Percentiles rank a stretch among this genome's conserved stretches.
Evolutionary conservation across 2,329 filamentous ascomycete genomes (phyloP).

Genomic region (Graphium sp.): DNA sequence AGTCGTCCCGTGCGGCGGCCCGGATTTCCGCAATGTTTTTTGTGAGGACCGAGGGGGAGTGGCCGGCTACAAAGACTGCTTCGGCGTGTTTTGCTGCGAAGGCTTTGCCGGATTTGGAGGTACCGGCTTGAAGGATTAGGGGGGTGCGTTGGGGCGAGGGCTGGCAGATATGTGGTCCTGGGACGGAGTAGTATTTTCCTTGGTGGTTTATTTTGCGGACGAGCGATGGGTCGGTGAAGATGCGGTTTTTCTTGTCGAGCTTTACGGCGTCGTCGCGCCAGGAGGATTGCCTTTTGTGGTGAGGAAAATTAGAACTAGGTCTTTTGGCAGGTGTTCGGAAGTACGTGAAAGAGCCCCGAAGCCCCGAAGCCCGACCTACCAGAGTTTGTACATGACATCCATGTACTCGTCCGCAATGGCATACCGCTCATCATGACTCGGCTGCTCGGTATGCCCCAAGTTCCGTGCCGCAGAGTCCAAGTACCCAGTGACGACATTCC

Average conservation of each 20-base stretch:
- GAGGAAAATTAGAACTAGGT: not conserved
- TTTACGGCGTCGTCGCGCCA: slow-evolving; percentile 46
- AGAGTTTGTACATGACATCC: slow-evolving; percentile 41
- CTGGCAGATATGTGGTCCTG: slow-evolving; percentile 42
- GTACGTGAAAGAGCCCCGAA: not conserved
- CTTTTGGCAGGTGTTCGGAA: not conserved
- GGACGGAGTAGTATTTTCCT: slow-evolving; percentile 41
- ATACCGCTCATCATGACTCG: slow-evolving; percentile 33
- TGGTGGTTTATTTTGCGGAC: slow-evolving; percentile 46
- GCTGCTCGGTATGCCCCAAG: slow-evolving; percentile 37
- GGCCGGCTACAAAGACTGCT: slow-evolving; percentile 44
- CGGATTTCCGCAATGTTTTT: slow-evolving; percentile 41
- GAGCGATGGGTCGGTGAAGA: slow-evolving; percentile 24
- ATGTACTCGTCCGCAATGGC: slow-evolving; percentile 42
- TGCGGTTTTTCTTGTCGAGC: slow-evolving; percentile 29
- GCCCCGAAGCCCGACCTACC: slow-evolving; percentile 20
- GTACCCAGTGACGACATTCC: slow-evolving; percentile 48
- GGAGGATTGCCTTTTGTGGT: slow-evolving; percentile 19
- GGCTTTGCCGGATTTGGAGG: slow-evolving; percentile 37
- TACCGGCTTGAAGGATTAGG: slow-evolving; percentile 47
- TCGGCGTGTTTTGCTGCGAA: slow-evolving; percentile 50
- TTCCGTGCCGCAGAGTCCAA: slow-evolving; percentile 50
- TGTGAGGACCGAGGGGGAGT: slow-evolving; percentile 34
- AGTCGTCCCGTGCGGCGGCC: slow-evolving; percentile 25
- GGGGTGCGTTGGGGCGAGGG: slow-evolving; percentile 48